Conservation (phyloP, 768 basidiomycete genomes). For the Leccinum variicolor region DNA sequence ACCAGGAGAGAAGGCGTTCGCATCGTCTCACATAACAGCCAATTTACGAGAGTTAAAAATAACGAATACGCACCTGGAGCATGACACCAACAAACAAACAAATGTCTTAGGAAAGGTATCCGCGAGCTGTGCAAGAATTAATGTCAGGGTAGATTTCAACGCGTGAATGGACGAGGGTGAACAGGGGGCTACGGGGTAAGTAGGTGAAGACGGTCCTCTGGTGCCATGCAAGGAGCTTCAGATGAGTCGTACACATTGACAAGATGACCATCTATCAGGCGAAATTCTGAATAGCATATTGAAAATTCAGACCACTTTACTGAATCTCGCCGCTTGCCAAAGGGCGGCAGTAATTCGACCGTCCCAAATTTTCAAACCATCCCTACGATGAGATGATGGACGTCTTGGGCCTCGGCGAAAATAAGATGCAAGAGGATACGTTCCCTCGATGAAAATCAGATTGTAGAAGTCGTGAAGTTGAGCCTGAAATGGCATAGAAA, state of each 20-base stretch:
- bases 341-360: conserved; percentile 30
- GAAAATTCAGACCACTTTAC: conserved; percentile 11
- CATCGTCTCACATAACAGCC: background rate
- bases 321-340: conserved; percentile 20
- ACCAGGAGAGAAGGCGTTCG: background rate
- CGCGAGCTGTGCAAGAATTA: too few relatives aligned
- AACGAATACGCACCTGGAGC: conserved; percentile 13
- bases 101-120: conserved; percentile 30
- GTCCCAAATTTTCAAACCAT: conserved; percentile 33
- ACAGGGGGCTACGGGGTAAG: conserved; percentile 9
- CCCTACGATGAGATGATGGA: conserved; percentile 17
- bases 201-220: conserved; percentile 11
- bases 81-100: conserved; percentile 29
- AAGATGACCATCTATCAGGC: conserved; percentile 8
- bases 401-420: conserved; percentile 6
- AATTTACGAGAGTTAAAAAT: background rate
- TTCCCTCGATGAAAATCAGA: background rate
- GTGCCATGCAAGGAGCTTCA: conserved; percentile 10
- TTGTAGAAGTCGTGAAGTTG: background rate
- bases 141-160: background rate
- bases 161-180: background rate
- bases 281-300: conserved; percentile 11
- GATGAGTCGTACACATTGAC: conserved; percentile 11
- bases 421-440: background rate
- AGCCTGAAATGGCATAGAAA: background rate